These are phyloP conservation scores for Penicillium flavigenum DNA, from an alignment of 495 filamentous ascomycete species.

Conservation along the genomic window DNA sequence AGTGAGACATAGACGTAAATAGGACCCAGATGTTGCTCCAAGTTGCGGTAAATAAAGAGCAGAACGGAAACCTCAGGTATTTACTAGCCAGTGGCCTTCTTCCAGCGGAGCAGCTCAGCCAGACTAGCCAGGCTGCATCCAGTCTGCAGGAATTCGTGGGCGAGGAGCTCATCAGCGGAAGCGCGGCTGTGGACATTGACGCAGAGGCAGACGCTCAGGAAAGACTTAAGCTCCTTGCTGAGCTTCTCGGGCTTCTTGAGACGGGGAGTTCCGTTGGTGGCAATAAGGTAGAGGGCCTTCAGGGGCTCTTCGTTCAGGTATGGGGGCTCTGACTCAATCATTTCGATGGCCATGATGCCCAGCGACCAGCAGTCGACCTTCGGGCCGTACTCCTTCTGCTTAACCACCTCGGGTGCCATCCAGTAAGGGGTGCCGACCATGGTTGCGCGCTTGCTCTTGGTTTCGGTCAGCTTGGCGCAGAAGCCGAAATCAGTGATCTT, in stretches of 20 bases:
- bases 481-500: slow-evolving; percentile 99
- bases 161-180: slow-evolving; percentile 80
- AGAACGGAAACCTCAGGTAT: neutral
- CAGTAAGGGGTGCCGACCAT: slow-evolving; percentile 99
- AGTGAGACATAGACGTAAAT: slow-evolving; percentile 26
- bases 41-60: neutral
- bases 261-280: slow-evolving; percentile 93
- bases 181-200: slow-evolving; percentile 95
- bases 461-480: slow-evolving; percentile 96
- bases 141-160: slow-evolving; percentile 70
- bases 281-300: slow-evolving; percentile 93
- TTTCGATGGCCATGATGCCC: slow-evolving; percentile 99
- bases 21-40: slow-evolving; percentile 37
- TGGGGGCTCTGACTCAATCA: slow-evolving; percentile 98
- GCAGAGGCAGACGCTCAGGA: slow-evolving; percentile 91
- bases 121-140: slow-evolving; percentile 75
- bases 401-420: slow-evolving; percentile 99
- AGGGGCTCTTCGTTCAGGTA: slow-evolving; percentile 98
- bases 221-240: slow-evolving; percentile 93
- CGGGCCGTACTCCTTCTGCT: slow-evolving; percentile 96
- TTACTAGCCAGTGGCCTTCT: slow-evolving; percentile 48
- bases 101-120: slow-evolving; percentile 78
- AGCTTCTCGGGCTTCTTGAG: slow-evolving; percentile 97
- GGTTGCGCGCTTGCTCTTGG: slow-evolving; percentile 93
- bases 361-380: slow-evolving; percentile 99